Conservation (phyloP, 331 rosid genomes). For the Cydonia oblonga region DNA sequence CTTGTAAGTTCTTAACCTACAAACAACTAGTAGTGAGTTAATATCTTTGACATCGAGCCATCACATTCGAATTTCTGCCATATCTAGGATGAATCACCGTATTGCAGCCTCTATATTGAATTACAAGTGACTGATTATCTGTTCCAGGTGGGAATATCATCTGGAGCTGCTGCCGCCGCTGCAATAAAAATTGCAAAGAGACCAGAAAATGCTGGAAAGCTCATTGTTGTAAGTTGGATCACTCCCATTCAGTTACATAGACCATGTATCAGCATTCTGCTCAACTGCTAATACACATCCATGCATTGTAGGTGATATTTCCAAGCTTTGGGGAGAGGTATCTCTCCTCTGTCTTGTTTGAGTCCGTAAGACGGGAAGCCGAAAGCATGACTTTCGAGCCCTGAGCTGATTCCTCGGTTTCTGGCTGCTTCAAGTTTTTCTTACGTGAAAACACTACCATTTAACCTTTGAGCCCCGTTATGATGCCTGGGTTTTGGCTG, state of each 20-base stretch:
- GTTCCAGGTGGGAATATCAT: slow-evolving; percentile 50
- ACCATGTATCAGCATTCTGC: neutral
- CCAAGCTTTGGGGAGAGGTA: slow-evolving; percentile 93
- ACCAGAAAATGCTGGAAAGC: slow-evolving; percentile 67
- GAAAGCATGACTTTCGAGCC: slow-evolving; percentile 64
- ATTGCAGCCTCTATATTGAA: neutral
- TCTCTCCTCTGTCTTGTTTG: slow-evolving; percentile 66
- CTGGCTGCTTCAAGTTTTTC: neutral
- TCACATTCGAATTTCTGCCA: neutral
- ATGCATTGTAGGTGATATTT: slow-evolving; percentile 43
- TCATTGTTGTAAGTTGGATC: slow-evolving; percentile 59
- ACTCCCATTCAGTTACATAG: neutral
- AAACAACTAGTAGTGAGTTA: neutral
- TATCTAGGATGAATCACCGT: neutral
- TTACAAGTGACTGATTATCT: neutral
- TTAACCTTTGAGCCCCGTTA: too few relatives aligned
- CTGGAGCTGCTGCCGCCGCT: slow-evolving; percentile 58
- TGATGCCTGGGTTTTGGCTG: too few relatives aligned
- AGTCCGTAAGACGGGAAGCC: slow-evolving; percentile 52
- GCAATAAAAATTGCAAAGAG: slow-evolving; percentile 56
- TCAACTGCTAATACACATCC: neutral
- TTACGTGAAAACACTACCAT: too few relatives aligned
- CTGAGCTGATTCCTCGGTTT: slow-evolving; percentile 13
- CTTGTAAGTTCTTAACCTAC: slow-evolving; percentile 36
- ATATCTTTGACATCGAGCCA: neutral